phyloP scores from a whole-genome alignment of 2,329 filamentous ascomycete genomes.

The Trichoderma brevicompactum region DNA sequence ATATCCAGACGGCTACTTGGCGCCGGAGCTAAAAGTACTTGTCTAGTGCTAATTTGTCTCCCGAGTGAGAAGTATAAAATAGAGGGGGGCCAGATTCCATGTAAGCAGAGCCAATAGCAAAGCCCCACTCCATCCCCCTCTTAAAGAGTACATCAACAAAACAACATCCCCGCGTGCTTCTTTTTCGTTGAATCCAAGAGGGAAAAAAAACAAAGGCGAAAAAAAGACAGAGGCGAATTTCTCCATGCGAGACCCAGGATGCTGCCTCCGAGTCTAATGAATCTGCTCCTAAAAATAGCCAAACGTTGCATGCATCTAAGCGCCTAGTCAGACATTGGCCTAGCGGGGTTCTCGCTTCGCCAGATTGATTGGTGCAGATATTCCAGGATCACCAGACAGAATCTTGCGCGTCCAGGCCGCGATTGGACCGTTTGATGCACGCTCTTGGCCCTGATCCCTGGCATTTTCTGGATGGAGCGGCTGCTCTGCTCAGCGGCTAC shows the following conservation, averaged over 20 bases:
- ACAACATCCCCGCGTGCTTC: too few relatives aligned
- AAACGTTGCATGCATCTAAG: slow-evolving; percentile 16
- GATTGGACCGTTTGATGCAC: slow-evolving; percentile 8
- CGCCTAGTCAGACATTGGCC: slow-evolving; percentile 19
- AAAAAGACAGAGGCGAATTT: neutral
- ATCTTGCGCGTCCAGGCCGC: slow-evolving; percentile 1
- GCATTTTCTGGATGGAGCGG: neutral
- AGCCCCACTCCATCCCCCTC: neutral
- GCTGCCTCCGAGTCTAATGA: neutral
- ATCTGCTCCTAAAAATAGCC: slow-evolving; percentile 19
- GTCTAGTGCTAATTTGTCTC: neutral
- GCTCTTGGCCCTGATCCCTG: neutral
- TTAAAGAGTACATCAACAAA: too few relatives aligned
- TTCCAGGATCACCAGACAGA: neutral
- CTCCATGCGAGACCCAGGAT: neutral
- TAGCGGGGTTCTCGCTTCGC: slow-evolving; percentile 10
- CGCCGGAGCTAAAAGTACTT: slow-evolving; percentile 17
- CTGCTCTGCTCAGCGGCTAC: slow-evolving; percentile 4
- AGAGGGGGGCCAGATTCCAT: neutral
- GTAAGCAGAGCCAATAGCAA: neutral
- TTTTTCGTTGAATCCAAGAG: neutral
- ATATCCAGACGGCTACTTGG: slow-evolving; percentile 9
- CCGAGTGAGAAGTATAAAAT: slow-evolving; percentile 6
- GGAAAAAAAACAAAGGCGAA: neutral
- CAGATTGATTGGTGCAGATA: neutral